Conservation (phyloP, 1,284 basidiomycete species). For the Ustilago loliicola region DNA sequence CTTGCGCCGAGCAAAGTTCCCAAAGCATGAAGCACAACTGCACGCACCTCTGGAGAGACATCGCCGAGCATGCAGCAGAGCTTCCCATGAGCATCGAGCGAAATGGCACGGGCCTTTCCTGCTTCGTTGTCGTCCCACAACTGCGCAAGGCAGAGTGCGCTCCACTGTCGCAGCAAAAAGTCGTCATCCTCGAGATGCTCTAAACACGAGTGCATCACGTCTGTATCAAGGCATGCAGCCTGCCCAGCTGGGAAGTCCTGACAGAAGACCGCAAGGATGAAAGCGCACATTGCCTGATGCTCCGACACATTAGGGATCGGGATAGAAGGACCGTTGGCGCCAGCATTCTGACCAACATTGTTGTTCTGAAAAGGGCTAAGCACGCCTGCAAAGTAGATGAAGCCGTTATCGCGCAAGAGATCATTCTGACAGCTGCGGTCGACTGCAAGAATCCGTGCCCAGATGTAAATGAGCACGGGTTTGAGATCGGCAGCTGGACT, state of each 20-base stretch:
- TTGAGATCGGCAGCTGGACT: slow-evolving; percentile 93
- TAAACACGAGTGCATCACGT: slow-evolving; percentile 90
- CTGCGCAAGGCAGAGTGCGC: slow-evolving; percentile 90
- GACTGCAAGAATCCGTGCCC: slow-evolving; percentile 96
- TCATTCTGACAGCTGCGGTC: slow-evolving; percentile 93
- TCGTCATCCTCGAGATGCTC: slow-evolving; percentile 86
- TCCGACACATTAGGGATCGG: slow-evolving; percentile 90
- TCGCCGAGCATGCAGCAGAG: slow-evolving; percentile 86
- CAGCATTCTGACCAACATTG: slow-evolving; percentile 31
- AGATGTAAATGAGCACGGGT: slow-evolving; percentile 98
- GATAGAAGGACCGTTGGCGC: slow-evolving; percentile 70
- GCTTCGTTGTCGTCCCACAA: slow-evolving; percentile 95
- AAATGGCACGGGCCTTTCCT: slow-evolving; percentile 87
- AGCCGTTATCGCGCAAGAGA: slow-evolving; percentile 79
- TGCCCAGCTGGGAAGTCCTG: slow-evolving; percentile 90
- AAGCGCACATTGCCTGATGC: slow-evolving; percentile 98
- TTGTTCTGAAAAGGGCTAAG: slow-evolving; percentile 61
- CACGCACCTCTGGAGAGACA: slow-evolving; percentile 91
- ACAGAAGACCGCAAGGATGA: slow-evolving; percentile 92
- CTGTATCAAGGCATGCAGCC: slow-evolving; percentile 84
- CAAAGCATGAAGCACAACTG: slow-evolving; percentile 90
- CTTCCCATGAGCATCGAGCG: slow-evolving; percentile 85
- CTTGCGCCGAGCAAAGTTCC: slow-evolving; percentile 93
- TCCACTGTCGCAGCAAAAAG: slow-evolving; percentile 94
- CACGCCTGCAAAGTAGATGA: slow-evolving; percentile 68